Base-by-base conservation (phyloP, 768 basidiomycete genomes). In the Suillus decipiens region DNA sequence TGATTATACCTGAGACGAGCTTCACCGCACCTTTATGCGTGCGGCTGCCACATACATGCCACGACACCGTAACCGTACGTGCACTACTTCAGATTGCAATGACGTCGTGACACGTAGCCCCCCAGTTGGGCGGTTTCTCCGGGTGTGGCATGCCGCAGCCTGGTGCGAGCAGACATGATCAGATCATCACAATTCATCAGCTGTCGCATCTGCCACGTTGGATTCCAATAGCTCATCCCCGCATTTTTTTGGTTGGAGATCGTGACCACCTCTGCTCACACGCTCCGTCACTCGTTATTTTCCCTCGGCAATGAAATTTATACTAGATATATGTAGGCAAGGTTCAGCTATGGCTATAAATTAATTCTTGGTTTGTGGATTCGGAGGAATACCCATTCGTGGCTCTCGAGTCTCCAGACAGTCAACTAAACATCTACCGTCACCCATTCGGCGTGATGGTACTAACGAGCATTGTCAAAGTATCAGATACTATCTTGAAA, bases 371-470 rank as follows among this genome's bases (percentile, higher is more conserved):
- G 28, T 17, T 41, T 39, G 22, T 42, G 17, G 28, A 28, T 28
- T 28, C 28, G 28, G 28, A 57, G 17, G 17, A 28, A 17, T 17
- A 7, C 39, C 37, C 56, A 19, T 17, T 15, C 19, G 39, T 39
- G 17, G 3, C 36, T 42, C 39, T 42, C 24, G 2, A 28, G 28
- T 3, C 28, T 28, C 28, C 24, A 41, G 17, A 41, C 24, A 24
- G 9, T 19, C 5, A 19, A 17, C 55, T 4, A 22, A 24, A 15
- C 22, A 8, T 36, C 37, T 56, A 22, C 36, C 17, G 9, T 56
- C 5, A 22, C 34, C 7, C 22, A 41, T 6, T 51, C 9, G 37
- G 12, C 51, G 7, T 34, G 59, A 70, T 73, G 70, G 57, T 19
- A 19, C 39, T 59, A 59, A 56, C 54, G 48, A 41, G 47, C 47